Percentiles rank a stretch among this genome's conserved stretches.
Evolutionary conservation across 2,329 filamentous ascomycete genomes (phyloP).

Genomic region (Fusarium dimerum): DNA sequence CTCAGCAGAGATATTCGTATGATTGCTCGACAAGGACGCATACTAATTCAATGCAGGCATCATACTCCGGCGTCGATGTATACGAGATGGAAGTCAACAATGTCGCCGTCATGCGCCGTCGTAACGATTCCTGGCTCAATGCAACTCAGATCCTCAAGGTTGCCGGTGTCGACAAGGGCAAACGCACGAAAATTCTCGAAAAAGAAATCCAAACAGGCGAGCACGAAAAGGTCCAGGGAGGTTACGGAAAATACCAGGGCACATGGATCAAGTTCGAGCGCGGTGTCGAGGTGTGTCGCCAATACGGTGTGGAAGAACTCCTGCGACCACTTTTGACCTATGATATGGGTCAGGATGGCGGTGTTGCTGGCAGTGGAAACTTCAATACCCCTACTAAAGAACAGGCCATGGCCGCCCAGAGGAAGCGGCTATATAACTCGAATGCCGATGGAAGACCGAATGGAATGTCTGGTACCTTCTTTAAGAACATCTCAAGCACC

Average conservation of each 20-base stretch:
- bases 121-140: constrained; percentile 95
- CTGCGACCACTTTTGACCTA: constrained; percentile 75
- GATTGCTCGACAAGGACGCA: constrained; percentile 15
- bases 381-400: constrained; percentile 97
- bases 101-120: constrained; percentile 92
- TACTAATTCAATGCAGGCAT: constrained; percentile 53
- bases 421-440: constrained; percentile 85
- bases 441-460: constrained; percentile 66
- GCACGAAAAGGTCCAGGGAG: constrained; percentile 97
- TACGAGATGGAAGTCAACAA: constrained; percentile 98
- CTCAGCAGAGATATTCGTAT: not conserved
- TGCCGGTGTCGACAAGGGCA: constrained; percentile 94
- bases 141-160: constrained; percentile 98
- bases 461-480: constrained; percentile 81
- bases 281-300: constrained; percentile 86
- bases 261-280: constrained; percentile 97
- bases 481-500: constrained; percentile 93
- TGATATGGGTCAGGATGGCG: constrained; percentile 77
- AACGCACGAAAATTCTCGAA: constrained; percentile 95
- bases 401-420: constrained; percentile 93
- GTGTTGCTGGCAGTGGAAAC: constrained; percentile 68
- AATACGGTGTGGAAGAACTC: constrained; percentile 75
- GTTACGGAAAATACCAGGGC: constrained; percentile 98
- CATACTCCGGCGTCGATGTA: constrained; percentile 93
- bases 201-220: constrained; percentile 96